These are phyloP conservation scores for Ustilago bromivora DNA, from an alignment of 1,284 basidiomycete genomes.

Conservation along the genomic window DNA sequence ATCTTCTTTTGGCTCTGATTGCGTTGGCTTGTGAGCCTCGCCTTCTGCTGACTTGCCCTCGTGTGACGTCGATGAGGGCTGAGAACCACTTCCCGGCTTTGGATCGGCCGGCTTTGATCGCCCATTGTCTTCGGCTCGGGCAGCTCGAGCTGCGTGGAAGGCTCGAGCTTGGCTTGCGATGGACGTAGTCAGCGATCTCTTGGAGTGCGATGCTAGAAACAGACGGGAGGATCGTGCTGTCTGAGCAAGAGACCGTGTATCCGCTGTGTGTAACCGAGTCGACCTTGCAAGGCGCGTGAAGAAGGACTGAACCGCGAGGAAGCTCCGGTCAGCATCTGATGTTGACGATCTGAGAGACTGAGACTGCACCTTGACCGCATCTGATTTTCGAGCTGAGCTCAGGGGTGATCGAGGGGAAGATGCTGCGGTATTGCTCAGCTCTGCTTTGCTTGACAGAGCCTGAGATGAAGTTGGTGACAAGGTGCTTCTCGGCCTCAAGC, in stretches of 20 bases:
- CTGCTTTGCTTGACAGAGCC: background rate
- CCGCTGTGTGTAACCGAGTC: background rate
- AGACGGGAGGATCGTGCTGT: background rate
- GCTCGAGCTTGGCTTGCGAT: conserved; percentile 26
- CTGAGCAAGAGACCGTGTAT: background rate
- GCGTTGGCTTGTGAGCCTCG: background rate
- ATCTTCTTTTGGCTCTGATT: background rate
- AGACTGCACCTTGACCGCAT: background rate
- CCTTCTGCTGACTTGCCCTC: background rate
- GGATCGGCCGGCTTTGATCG: background rate
- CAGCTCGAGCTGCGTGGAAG: conserved; percentile 10
- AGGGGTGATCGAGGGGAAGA: background rate
- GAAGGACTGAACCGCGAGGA: conserved; percentile 32
- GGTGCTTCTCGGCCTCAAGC: background rate
- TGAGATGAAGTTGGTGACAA: background rate
- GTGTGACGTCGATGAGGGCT: background rate
- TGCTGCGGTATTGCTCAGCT: background rate
- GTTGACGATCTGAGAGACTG: background rate
- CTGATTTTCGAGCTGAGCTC: background rate
- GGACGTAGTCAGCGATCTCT: background rate
- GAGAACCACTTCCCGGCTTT: background rate
- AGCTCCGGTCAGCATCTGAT: conserved; percentile 14
- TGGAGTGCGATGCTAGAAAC: background rate
- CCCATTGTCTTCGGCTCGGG: conserved; percentile 5
- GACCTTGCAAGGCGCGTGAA: conserved; percentile 17